These are phyloP conservation scores for Phylloporus sp. DNA, from an alignment of 768 basidiomycete genomes.

Conservation along the genomic window DNA sequence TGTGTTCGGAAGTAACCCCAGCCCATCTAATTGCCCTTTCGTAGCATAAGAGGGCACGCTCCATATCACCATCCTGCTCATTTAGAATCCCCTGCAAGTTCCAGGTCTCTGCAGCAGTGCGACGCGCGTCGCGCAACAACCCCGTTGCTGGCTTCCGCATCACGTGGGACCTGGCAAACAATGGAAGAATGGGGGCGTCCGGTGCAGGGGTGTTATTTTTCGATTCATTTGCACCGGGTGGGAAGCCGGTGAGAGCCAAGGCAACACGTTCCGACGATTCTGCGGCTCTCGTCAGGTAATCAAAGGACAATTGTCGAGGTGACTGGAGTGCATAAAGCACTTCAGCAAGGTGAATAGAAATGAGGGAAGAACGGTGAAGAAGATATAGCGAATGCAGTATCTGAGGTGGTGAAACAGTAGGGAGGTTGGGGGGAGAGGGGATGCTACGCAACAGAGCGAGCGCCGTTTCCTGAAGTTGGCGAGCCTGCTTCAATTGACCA, in stretches of 20 bases:
- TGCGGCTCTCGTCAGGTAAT: slow-evolving; percentile 56
- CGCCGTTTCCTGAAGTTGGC: slow-evolving; percentile 49
- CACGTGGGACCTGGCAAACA: slow-evolving; percentile 42
- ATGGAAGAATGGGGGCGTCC: slow-evolving; percentile 37
- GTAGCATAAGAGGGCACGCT: slow-evolving; percentile 55
- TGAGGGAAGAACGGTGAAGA: slow-evolving; percentile 67
- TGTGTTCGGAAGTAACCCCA: slow-evolving; percentile 38
- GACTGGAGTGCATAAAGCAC: slow-evolving; percentile 51
- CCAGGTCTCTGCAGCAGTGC: slow-evolving; percentile 73
- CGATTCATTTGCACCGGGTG: slow-evolving; percentile 33
- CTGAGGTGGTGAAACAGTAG: slow-evolving; percentile 48
- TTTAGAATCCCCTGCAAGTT: slow-evolving; percentile 63
- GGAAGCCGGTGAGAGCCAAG: slow-evolving; percentile 43
- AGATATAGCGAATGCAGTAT: slow-evolving; percentile 61
- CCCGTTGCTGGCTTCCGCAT: slow-evolving; percentile 52
- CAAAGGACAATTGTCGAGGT: slow-evolving; percentile 43
- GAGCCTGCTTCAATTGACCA: slow-evolving; percentile 51
- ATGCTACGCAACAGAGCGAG: slow-evolving; percentile 53
- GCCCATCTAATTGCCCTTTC: slow-evolving; percentile 68
- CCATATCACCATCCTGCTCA: slow-evolving; percentile 37
- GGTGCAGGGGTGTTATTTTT: slow-evolving; percentile 33
- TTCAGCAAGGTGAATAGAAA: slow-evolving; percentile 71
- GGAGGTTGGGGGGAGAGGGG: slow-evolving; percentile 39
- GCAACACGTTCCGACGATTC: slow-evolving; percentile 65
- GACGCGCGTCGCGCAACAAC: slow-evolving; percentile 63